phyloP scores from a whole-genome alignment of 495 filamentous ascomycete genomes.

The Podospora australis region DNA sequence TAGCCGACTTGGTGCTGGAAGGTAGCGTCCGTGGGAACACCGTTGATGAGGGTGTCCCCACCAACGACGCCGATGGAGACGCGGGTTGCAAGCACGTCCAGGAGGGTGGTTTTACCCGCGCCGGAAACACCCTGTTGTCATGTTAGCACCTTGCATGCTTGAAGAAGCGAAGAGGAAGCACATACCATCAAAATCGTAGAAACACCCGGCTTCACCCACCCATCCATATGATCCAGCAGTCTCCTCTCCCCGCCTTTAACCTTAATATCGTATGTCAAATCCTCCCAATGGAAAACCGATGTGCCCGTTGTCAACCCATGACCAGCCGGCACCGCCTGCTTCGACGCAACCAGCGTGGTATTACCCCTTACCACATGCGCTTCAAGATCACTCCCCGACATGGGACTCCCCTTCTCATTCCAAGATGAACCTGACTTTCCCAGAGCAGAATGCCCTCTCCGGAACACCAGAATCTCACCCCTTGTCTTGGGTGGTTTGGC shows the following conservation, averaged over 20 bases:
- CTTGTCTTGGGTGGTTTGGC: conserved; percentile 34
- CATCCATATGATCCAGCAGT: conserved; percentile 61
- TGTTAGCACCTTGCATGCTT: neutral
- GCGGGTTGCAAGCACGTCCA: neutral
- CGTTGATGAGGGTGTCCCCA: conserved; percentile 70
- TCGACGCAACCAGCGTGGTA: neutral
- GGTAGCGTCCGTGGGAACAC: conserved; percentile 53
- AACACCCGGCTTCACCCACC: conserved; percentile 73
- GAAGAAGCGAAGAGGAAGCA: neutral
- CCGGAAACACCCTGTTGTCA: conserved; percentile 40
- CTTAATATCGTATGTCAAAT: conserved; percentile 59
- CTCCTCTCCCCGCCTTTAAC: conserved; percentile 48
- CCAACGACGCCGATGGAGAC: neutral
- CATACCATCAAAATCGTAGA: conserved; percentile 77
- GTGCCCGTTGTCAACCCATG: neutral
- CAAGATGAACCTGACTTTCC: too few relatives aligned
- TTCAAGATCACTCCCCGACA: too few relatives aligned
- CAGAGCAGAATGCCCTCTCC: conserved; percentile 17
- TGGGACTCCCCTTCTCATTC: too few relatives aligned
- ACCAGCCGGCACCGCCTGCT: neutral
- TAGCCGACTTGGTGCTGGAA: conserved; percentile 83
- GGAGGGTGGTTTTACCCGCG: conserved; percentile 64
- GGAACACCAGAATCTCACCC: conserved; percentile 19
- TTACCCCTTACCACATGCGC: neutral
- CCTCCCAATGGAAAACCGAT: conserved; percentile 52